Evolutionary conservation across 2,329 filamentous ascomycete species (phyloP).

Genomic region (Aspergillus costaricaensis): DNA sequence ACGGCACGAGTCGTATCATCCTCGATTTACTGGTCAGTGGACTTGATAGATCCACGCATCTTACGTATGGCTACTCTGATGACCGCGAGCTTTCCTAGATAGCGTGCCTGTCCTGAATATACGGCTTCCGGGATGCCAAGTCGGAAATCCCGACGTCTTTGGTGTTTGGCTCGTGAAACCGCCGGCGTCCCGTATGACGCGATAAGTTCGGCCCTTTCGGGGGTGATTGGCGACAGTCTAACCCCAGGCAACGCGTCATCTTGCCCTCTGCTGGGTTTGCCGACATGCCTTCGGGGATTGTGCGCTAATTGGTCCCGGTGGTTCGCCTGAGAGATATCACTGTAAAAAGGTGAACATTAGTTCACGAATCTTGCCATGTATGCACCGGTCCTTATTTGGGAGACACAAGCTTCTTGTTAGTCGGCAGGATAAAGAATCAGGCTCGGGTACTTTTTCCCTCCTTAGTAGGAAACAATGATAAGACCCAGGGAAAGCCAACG

Average conservation of each 20-base stretch:
- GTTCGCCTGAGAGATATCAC: no score
- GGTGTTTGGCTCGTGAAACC: background rate
- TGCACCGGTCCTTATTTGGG: no score
- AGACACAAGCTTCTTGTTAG: no score
- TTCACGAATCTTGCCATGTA: no score
- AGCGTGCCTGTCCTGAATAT: background rate
- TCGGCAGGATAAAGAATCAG: no score
- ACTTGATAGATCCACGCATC: background rate
- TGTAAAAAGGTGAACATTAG: no score
- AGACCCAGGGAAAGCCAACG: no score
- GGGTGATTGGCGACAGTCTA: background rate
- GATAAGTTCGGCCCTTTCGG: background rate
- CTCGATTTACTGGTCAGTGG: background rate
- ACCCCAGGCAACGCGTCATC: background rate
- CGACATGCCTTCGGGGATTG: background rate
- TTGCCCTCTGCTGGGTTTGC: background rate
- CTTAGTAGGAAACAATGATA: no score
- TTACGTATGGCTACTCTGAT: background rate
- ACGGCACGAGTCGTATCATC: background rate
- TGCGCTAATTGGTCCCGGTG: no score
- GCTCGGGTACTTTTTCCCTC: no score
- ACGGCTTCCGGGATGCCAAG: background rate
- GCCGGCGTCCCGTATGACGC: background rate
- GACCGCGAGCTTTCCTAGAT: background rate
- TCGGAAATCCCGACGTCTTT: background rate